phyloP scores from a whole-genome alignment of 495 filamentous ascomycete species.

The Penicillium longicatenatum region DNA sequence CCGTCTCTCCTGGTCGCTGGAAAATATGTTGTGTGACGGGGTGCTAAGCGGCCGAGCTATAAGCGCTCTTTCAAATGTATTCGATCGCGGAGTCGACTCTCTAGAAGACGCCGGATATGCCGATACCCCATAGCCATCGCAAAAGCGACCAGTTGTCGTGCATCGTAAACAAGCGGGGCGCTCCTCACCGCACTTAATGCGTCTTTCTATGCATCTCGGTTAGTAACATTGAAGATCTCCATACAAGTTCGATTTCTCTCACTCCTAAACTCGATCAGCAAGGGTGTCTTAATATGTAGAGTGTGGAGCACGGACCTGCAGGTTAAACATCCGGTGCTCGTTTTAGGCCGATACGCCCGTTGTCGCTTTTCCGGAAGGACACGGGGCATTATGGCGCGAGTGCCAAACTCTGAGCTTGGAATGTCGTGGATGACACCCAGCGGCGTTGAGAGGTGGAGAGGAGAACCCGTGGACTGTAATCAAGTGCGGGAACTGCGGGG shows the following conservation, averaged over 20 bases:
- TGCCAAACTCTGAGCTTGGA: not conserved
- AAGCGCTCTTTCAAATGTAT: not conserved
- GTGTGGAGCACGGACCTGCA: constrained; percentile 9
- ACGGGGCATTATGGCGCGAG: constrained; percentile 2
- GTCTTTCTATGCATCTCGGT: constrained; percentile 7
- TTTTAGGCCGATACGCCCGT: constrained; percentile 9
- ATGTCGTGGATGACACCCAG: not conserved
- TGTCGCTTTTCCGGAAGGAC: constrained; percentile 5
- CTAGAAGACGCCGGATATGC: not conserved
- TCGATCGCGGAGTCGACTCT: not conserved
- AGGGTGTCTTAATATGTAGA: not conserved
- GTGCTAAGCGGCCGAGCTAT: not conserved
- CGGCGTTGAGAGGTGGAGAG: not conserved
- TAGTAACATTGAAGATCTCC: constrained; percentile 1
- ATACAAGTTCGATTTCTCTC: not conserved
- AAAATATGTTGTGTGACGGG: constrained; percentile 2
- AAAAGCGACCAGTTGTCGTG: constrained; percentile 8
- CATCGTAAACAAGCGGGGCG: constrained; percentile 8
- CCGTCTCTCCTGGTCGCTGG: constrained; percentile 24
- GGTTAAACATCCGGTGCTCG: constrained; percentile 10
- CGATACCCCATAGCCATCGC: constrained; percentile 1
- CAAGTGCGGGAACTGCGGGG: not conserved
- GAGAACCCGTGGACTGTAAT: too few relatives aligned
- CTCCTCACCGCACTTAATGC: constrained; percentile 10
- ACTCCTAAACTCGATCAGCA: constrained; percentile 8